Evolutionary conservation across 306 rosid species (phyloP).

Genomic region (Vigna angularis): DNA sequence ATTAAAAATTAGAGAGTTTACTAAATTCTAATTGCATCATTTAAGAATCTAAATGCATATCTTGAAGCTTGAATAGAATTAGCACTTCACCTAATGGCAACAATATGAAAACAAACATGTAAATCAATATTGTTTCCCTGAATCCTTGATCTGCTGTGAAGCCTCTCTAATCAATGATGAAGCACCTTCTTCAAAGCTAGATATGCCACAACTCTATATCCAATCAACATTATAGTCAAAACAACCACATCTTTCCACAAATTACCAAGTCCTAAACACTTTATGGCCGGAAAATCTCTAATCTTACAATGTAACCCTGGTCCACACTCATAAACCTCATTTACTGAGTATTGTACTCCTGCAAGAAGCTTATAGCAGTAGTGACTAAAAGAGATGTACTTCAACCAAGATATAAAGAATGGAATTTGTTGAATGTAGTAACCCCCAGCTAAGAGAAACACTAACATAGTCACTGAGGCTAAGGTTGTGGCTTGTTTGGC

Average conservation of each 20-base stretch:
- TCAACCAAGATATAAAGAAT: constrained; percentile 73
- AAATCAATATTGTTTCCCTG: background rate
- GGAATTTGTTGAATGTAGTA: constrained; percentile 79
- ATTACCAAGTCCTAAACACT: constrained; percentile 54
- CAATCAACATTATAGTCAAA: constrained; percentile 70
- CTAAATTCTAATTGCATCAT: constrained; percentile 17
- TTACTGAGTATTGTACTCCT: constrained; percentile 68
- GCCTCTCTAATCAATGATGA: constrained; percentile 56
- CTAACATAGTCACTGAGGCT: constrained; percentile 71
- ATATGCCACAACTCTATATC: constrained; percentile 76
- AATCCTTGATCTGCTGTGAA: constrained; percentile 18
- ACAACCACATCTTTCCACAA: constrained; percentile 69
- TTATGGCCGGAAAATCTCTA: constrained; percentile 67
- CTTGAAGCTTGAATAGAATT: constrained; percentile 34
- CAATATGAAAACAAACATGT: background rate
- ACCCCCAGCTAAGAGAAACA: constrained; percentile 71
- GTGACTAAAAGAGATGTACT: constrained; percentile 69
- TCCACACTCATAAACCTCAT: constrained; percentile 66
- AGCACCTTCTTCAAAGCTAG: constrained; percentile 64
- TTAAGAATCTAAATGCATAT: constrained; percentile 9
- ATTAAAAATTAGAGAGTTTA: background rate
- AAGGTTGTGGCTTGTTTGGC: constrained; percentile 72
- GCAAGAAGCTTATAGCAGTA: constrained; percentile 75
- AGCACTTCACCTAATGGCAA: background rate
- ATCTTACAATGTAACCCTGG: constrained; percentile 54